Evolutionary conservation across 192 early-diverging fungal genomes (phyloP), one percentile per base, ranked within the genome.

Genomic region (Rhizophagus sp.): DNA sequence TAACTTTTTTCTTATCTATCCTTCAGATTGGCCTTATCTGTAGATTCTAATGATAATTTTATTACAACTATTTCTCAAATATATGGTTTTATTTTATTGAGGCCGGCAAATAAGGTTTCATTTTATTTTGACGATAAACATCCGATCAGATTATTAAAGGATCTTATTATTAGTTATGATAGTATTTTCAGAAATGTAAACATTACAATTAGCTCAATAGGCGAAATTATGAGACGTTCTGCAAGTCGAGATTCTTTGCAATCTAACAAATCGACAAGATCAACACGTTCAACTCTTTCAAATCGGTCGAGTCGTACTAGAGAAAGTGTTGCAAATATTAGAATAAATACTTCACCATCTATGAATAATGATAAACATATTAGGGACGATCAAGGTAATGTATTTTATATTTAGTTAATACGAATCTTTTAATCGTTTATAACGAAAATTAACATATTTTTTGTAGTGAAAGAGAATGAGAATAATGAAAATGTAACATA

Each of bases 61-160:
- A 64, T 84, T 25, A 76, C 72, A 4, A 82, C 61, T 39, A 73
- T 90, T 73, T 71, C 81, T 19, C 88, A 89, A 47, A 80, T 85
- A 2, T 84, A 88, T 73, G 89, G 89, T 30, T 80, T 84, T 12
- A 81, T 88, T n/a, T 72, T 90, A 47, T 67, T 90, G 69, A 81
- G 86, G 41, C 82, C 88, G 8, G 73, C 83, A 30, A 72, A 82
- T 24, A 84, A 87, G 63, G 81, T 84, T 10, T 78, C 79, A 41
- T 80, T 84, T 24, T 88, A 84, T 1, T 24, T 88, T 61, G 81
- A 83, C 27, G 88, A 88, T 61, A 83, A 83, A 27, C 85, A 87
- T 11, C 84, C 87, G 12, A 71, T 72, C 17, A 70, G 82, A 22
- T 81, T 89, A 70, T 64, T 87, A 33, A 82, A 82, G 11, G 88